phyloP scores from a whole-genome alignment of 2,329 filamentous ascomycete genomes.

The Rhexocercosporidium sp. region DNA sequence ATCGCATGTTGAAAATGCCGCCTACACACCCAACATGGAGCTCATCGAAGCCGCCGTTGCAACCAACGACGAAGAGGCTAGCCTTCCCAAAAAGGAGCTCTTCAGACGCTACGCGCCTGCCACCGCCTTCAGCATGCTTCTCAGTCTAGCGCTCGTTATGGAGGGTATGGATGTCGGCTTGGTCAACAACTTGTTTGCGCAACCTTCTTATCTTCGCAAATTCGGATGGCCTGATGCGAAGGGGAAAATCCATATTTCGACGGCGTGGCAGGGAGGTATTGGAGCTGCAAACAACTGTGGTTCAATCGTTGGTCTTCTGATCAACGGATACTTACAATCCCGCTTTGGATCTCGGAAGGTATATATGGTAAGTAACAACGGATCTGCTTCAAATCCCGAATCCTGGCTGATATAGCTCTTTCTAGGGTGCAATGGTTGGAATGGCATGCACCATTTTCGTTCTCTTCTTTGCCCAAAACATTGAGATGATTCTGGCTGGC shows the following conservation, averaged over 20 bases:
- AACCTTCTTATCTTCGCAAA: conserved; percentile 7
- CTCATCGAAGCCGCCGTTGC: conserved; percentile 16
- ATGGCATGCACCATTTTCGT: conserved; percentile 23
- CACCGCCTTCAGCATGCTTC: conserved; percentile 6
- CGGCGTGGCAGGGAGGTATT: conserved; percentile 10
- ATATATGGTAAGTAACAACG: conserved; percentile 1
- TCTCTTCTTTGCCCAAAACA: conserved; percentile 18
- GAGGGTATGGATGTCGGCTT: conserved; percentile 18
- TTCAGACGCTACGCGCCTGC: conserved; percentile 2
- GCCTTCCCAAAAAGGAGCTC: conserved; percentile 6
- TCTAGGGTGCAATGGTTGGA: conserved; percentile 20
- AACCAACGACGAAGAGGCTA: background rate
- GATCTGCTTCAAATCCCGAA: too few relatives aligned
- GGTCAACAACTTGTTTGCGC: conserved; percentile 14
- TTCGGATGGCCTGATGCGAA: conserved; percentile 12
- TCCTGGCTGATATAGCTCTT: background rate
- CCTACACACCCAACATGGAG: conserved; percentile 7
- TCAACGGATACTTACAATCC: conserved; percentile 41
- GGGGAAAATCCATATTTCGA: background rate
- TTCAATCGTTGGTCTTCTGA: conserved; percentile 39
- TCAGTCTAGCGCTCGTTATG: conserved; percentile 14
- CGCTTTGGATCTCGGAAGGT: conserved; percentile 38
- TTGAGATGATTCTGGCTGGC: conserved; percentile 20
- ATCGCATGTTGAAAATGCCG: conserved; percentile 4
- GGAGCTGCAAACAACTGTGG: conserved; percentile 27